Percentiles rank a stretch among this genome's conserved stretches.
phyloP scores from a whole-genome alignment of 75 land plant genomes.

The Adiantum capillusveneris region DNA sequence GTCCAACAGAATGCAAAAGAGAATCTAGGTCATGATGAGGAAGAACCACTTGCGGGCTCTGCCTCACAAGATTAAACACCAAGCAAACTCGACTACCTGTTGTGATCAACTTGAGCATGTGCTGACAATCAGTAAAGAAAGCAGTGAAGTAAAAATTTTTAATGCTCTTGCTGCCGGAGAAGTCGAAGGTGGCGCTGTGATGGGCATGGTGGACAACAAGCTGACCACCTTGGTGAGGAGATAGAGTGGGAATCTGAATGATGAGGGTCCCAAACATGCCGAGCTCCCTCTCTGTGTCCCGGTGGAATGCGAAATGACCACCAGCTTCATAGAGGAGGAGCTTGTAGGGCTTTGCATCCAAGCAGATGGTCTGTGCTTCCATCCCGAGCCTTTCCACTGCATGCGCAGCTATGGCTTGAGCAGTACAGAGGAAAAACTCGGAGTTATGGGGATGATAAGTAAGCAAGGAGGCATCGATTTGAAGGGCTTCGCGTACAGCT shows the following conservation, averaged over 20 bases:
- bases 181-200: neutral
- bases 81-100: neutral
- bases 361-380: too few relatives aligned
- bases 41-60: neutral
- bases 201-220: conserved; percentile 1
- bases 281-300: conserved; percentile 10
- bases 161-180: neutral
- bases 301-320: too few relatives aligned
- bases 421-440: too few relatives aligned
- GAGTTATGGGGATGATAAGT: too few relatives aligned
- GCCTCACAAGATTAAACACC: conserved; percentile 6
- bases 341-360: too few relatives aligned
- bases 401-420: too few relatives aligned
- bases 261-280: conserved; percentile 11
- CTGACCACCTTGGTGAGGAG: neutral
- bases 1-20: neutral
- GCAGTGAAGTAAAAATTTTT: neutral
- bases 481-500: too few relatives aligned
- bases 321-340: too few relatives aligned
- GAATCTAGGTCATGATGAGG: neutral
- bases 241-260: conserved; percentile 4
- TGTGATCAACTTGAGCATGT: neutral
- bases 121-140: conserved; percentile 8
- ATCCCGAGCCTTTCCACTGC: too few relatives aligned
- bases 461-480: too few relatives aligned